Evolutionary conservation across 768 basidiomycete genomes (phyloP).

Genomic region (Auricularia heimuer): DNA sequence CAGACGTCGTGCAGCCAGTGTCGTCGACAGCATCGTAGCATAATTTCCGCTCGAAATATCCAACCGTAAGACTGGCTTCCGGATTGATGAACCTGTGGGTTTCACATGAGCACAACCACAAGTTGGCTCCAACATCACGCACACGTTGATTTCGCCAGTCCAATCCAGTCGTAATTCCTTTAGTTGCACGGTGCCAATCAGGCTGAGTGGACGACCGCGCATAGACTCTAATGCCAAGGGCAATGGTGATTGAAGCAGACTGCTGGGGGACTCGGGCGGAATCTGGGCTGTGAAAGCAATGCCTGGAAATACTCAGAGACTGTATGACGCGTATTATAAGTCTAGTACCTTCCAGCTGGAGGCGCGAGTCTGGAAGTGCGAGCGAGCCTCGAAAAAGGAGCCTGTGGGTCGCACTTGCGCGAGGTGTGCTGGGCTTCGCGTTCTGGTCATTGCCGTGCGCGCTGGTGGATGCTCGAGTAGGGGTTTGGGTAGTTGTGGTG

Average conservation of each 20-base stretch:
- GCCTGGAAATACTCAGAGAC: neutral
- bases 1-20: neutral
- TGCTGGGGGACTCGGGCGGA: conserved; percentile 1
- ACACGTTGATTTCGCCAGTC: conserved; percentile 4
- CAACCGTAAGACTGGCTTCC: conserved; percentile 1
- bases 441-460: neutral
- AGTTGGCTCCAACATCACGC: neutral
- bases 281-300: conserved; percentile 4
- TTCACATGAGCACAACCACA: neutral
- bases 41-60: conserved; percentile 5
- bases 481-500: neutral
- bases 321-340: neutral
- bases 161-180: conserved; percentile 1
- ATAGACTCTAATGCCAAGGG: conserved; percentile 6
- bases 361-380: conserved; percentile 5
- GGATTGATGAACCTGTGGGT: conserved; percentile 1
- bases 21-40: neutral
- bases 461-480: neutral
- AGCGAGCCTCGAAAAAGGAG: conserved; percentile 5
- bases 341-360: conserved; percentile 4
- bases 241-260: conserved; percentile 5
- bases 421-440: neutral
- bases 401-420: neutral
- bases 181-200: neutral
- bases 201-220: conserved; percentile 6